phyloP scores from a whole-genome alignment of 2,329 filamentous ascomycete genomes.

The Curvularia spicifera region DNA sequence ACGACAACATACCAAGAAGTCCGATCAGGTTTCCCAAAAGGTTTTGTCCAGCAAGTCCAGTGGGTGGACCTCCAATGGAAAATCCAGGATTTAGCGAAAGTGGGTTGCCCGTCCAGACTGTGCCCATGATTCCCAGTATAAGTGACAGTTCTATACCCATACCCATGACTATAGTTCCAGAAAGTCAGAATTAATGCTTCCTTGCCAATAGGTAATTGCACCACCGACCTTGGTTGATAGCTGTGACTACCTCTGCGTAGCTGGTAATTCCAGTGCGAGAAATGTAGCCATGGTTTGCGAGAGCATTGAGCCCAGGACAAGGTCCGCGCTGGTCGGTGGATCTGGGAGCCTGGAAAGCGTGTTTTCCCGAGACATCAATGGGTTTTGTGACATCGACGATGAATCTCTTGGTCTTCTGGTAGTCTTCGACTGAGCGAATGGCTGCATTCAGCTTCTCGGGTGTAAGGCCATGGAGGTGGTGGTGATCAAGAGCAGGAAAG shows the following conservation, averaged over 20 bases:
- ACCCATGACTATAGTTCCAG: constrained; percentile 44
- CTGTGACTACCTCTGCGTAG: constrained; percentile 52
- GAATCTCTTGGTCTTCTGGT: constrained; percentile 21
- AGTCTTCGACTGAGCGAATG: constrained; percentile 18
- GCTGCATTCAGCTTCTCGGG: constrained; percentile 22
- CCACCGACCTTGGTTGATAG: constrained; percentile 48
- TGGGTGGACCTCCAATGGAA: constrained; percentile 55
- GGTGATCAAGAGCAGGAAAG: constrained; percentile 21
- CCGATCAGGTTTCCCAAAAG: constrained; percentile 53
- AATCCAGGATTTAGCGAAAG: constrained; percentile 58
- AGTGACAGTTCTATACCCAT: constrained; percentile 56
- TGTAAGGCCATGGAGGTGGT: constrained; percentile 14
- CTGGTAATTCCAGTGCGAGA: constrained; percentile 48
- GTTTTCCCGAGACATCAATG: constrained; percentile 31
- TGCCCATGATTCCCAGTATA: constrained; percentile 53
- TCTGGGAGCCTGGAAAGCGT: constrained; percentile 45
- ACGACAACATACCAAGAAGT: constrained; percentile 50
- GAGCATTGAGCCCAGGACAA: constrained; percentile 52
- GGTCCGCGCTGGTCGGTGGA: constrained; percentile 51
- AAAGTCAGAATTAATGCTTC: background rate
- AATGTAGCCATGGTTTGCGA: constrained; percentile 49
- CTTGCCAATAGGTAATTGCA: background rate
- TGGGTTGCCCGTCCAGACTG: constrained; percentile 58
- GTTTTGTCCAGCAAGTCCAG: constrained; percentile 44
- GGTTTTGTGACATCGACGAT: constrained; percentile 32